A percentile compares a stretch with the other conserved stretches of the same genome.
phyloP scores from a whole-genome alignment of 2,329 filamentous ascomycete genomes.

The Coniosporium tulheliwenetii region DNA sequence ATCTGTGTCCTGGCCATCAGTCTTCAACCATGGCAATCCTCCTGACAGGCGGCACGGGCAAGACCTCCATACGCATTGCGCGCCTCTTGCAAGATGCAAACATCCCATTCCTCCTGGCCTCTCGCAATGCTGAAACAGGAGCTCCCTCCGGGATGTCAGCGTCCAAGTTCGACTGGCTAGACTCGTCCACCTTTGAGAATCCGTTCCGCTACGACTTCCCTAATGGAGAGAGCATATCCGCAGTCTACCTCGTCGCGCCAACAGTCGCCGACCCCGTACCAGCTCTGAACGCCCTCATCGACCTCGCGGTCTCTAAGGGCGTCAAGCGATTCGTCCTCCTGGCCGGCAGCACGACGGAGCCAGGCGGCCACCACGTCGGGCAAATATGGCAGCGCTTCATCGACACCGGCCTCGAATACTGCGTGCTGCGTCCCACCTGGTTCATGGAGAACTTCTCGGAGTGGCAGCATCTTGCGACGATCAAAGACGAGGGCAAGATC shows the following conservation, averaged over 20 bases:
- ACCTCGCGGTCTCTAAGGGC: conserved; percentile 20
- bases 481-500: conserved; percentile 24
- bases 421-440: conserved; percentile 31
- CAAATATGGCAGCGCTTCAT: conserved; percentile 23
- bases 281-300: conserved; percentile 25
- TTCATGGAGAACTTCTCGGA: conserved; percentile 34
- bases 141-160: conserved; percentile 5
- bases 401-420: conserved; percentile 22
- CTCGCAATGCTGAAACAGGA: too few species aligned
- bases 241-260: conserved; percentile 28
- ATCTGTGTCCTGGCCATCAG: too few species aligned
- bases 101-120: too few species aligned
- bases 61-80: too few species aligned
- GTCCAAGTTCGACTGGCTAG: conserved; percentile 29
- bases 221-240: conserved; percentile 11
- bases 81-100: too few species aligned
- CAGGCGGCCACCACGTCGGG: conserved; percentile 20
- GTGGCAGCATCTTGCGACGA: conserved; percentile 12
- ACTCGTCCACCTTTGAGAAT: conserved; percentile 22
- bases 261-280: conserved; percentile 15
- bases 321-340: conserved; percentile 30
- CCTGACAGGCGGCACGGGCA: too few species aligned
- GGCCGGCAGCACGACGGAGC: conserved; percentile 20
- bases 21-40: too few species aligned
- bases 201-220: conserved; percentile 11